A percentile compares a stretch with the other conserved stretches of the same genome.
Conservation (phyloP, 805 yeast species). For the Saturnispora dispora region DNA sequence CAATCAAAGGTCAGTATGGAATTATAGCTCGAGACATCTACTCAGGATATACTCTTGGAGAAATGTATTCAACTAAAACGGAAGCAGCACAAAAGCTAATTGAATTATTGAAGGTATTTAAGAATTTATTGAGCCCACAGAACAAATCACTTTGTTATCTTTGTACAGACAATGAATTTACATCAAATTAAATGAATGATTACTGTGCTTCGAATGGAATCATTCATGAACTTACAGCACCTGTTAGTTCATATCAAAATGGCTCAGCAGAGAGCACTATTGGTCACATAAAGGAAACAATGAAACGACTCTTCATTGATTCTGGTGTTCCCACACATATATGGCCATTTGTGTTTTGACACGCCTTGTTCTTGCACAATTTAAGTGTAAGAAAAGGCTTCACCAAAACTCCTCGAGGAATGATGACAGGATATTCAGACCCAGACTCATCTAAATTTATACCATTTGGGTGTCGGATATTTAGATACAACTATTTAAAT, state of each 20-base stretch:
- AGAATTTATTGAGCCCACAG: background rate
- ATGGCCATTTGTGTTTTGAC: background rate
- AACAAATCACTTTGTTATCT: background rate
- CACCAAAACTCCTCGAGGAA: background rate
- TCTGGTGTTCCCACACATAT: background rate
- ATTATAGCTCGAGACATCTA: background rate
- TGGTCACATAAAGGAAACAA: background rate
- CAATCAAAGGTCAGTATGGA: background rate
- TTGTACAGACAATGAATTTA: background rate
- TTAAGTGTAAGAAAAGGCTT: background rate
- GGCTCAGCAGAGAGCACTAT: background rate
- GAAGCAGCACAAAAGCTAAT: background rate
- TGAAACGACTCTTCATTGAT: background rate
- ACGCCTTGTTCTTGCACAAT: background rate
- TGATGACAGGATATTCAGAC: background rate
- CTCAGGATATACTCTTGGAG: background rate
- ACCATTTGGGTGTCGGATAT: conserved; percentile 1
- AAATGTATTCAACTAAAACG: background rate
- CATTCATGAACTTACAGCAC: background rate
- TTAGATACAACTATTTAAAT: background rate
- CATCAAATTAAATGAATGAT: background rate
- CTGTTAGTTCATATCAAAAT: conserved; percentile 4
- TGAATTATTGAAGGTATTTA: background rate
- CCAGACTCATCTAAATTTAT: background rate
- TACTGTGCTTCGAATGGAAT: background rate